These are phyloP conservation scores for Psilocybe cyanescens DNA, from an alignment of 768 basidiomycete species.

Conservation along the genomic window DNA sequence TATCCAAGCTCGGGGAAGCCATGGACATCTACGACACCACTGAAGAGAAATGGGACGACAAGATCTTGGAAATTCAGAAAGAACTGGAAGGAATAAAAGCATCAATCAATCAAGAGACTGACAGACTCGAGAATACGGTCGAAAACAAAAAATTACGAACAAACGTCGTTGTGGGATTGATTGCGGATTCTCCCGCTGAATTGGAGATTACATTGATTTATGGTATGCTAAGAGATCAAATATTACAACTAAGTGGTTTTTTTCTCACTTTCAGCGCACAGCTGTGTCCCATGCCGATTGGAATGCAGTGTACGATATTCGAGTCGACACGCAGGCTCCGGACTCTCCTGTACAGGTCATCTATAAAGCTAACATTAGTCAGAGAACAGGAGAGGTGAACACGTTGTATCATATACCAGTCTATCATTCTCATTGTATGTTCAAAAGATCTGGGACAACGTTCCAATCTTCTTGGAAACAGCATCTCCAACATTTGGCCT, in stretches of 20 bases:
- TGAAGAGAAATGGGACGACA: slow-evolving; percentile 22
- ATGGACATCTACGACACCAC: slow-evolving; percentile 19
- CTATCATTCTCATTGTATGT: neutral
- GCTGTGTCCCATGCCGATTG: slow-evolving; percentile 33
- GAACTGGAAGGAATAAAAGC: slow-evolving; percentile 16
- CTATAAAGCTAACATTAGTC: slow-evolving; percentile 41
- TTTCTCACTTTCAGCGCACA: neutral
- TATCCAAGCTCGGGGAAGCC: slow-evolving; percentile 18
- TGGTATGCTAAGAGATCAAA: slow-evolving; percentile 22
- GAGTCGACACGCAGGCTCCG: slow-evolving; percentile 36
- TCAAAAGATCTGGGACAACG: slow-evolving; percentile 27
- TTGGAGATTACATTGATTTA: slow-evolving; percentile 40
- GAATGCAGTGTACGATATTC: slow-evolving; percentile 40
- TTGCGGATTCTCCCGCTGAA: slow-evolving; percentile 33
- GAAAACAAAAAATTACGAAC: slow-evolving; percentile 7
- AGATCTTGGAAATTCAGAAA: slow-evolving; percentile 24
- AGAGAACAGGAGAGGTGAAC: slow-evolving; percentile 40
- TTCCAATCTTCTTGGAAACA: slow-evolving; percentile 38
- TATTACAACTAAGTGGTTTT: neutral
- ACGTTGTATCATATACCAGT: neutral
- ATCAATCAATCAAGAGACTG: slow-evolving; percentile 12
- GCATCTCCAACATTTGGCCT: slow-evolving; percentile 24
- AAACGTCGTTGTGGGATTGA: slow-evolving; percentile 29
- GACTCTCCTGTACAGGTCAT: slow-evolving; percentile 28
- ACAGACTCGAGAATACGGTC: slow-evolving; percentile 20